Evolutionary conservation across 768 basidiomycete species (phyloP), one percentile per base, ranked within the genome.

Genomic region (Termitomyces sp.): DNA sequence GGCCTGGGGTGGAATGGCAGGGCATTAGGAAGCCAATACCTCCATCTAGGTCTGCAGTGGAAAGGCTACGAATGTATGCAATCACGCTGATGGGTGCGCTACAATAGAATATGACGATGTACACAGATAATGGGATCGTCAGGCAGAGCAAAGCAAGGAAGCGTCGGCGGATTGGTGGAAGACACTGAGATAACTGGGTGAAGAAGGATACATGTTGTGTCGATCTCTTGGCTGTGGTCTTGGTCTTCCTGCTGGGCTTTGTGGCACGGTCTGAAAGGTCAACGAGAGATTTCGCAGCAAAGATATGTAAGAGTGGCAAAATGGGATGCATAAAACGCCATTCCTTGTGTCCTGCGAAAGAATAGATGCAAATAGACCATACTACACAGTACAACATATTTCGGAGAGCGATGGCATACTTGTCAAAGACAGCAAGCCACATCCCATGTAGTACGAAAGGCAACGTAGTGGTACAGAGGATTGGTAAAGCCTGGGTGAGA

Each of bases 271-370:
- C 43, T 40, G 73, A 77, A 2, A 79, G 63, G 56, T 85, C 82
- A 36, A 84, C 76, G 5, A 96, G 72, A 1, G 90, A 84, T 60
- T 84, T 84, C 0, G 92, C 78, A 12, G 90, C 88, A 59, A 97
- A 79, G 22, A 94, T 63, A 63, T 97, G 87, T 42, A 96, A 73
- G 32, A 93, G 71, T 0, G 97, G 95, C 4, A 98, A 77, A 20
- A 98, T 69, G 0, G 96, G 94, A 62, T 98, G 95, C 7, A 98
- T 75, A 74, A 99, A 98, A 8, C 97, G 81, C 94, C 94, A 98
- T 77, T 99, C 97, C 66, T 98, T 98, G 75, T 99, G 97, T 1
- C 89, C 87, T 2, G 90, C 79, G 3, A 89, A 60, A 8, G 96
- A 98, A 68, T 92, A 94, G 6, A 88, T 68, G 2, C 66, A 65